Conservation (phyloP, 495 filamentous ascomycete species). For the Cladorrhinum samala region DNA sequence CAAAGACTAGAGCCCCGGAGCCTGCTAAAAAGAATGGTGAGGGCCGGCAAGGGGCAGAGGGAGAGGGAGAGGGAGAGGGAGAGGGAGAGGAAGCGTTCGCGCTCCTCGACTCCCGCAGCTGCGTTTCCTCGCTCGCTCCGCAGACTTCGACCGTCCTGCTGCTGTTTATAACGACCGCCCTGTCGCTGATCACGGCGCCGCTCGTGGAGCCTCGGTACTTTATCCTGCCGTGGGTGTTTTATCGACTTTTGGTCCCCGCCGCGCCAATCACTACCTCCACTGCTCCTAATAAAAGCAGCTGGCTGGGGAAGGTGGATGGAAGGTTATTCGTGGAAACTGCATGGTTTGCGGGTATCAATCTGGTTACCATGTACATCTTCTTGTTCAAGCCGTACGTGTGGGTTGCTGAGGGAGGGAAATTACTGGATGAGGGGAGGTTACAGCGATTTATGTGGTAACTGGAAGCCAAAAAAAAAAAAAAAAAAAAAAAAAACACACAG, state of each 20-base stretch:
- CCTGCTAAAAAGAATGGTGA: too few relatives aligned
- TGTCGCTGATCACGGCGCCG: conserved; percentile 79
- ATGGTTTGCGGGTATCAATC: conserved; percentile 73
- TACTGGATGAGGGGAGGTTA: conserved; percentile 66
- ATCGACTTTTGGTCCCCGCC: conserved; percentile 70
- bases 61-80: neutral
- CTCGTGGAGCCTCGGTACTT: conserved; percentile 94
- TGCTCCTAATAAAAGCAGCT: neutral
- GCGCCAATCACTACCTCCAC: conserved; percentile 8
- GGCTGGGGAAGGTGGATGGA: conserved; percentile 9
- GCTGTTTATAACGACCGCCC: conserved; percentile 63
- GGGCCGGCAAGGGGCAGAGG: neutral
- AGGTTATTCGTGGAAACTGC: conserved; percentile 64
- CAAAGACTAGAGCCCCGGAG: too few relatives aligned
- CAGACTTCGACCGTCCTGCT: conserved; percentile 46
- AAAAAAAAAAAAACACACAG: too few relatives aligned
- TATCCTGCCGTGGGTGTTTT: conserved; percentile 91
- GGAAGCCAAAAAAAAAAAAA: too few relatives aligned
- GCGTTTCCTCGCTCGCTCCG: neutral
- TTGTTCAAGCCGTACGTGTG: conserved; percentile 74
- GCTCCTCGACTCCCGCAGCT: neutral
- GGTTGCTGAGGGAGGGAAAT: conserved; percentile 37
- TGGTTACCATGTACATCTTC: conserved; percentile 73
- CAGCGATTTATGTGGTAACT: conserved; percentile 95
- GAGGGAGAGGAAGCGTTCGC: neutral